Percentiles rank a stretch among this genome's conserved stretches.
Evolutionary conservation across 306 rosid species (phyloP).

Genomic region (Malus domestica): DNA sequence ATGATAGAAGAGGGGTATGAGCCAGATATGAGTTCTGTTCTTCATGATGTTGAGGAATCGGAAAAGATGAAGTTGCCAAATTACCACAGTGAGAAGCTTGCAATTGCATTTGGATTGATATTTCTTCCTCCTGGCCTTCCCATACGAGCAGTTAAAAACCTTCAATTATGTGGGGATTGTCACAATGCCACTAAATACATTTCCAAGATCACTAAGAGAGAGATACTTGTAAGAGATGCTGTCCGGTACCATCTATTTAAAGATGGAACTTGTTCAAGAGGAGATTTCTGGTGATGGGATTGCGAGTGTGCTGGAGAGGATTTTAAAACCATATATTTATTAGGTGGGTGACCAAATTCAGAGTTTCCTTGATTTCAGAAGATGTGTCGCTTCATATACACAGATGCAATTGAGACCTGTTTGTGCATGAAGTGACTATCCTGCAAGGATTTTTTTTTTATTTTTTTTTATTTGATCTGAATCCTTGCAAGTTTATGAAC

Average conservation of each 20-base stretch:
- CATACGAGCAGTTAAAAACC: constrained; percentile 70
- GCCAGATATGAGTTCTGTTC: constrained; percentile 75
- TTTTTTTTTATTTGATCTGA: too few relatives aligned
- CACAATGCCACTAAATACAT: constrained; percentile 91
- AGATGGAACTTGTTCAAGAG: constrained; percentile 77
- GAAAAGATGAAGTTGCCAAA: constrained; percentile 77
- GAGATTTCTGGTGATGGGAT: constrained; percentile 76
- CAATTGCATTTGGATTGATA: constrained; percentile 82
- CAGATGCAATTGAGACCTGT: not conserved
- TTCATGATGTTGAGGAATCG: constrained; percentile 77
- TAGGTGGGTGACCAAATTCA: not conserved
- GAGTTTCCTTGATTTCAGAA: not conserved
- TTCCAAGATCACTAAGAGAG: constrained; percentile 75
- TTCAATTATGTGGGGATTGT: constrained; percentile 87
- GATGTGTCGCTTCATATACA: not conserved
- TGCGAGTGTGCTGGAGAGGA: not conserved
- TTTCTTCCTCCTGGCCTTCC: constrained; percentile 64
- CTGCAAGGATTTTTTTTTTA: not conserved
- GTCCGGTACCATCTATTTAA: constrained; percentile 84
- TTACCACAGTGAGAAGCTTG: constrained; percentile 88
- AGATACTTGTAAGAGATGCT: constrained; percentile 84
- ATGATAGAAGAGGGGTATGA: constrained; percentile 70
- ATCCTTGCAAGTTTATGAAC: not conserved
- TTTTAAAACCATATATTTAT: not conserved
- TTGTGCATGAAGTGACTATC: not conserved